Evolutionary conservation across 1,284 basidiomycete genomes (phyloP).

Genomic region (Sporisorium iseilematis-ciliati): DNA sequence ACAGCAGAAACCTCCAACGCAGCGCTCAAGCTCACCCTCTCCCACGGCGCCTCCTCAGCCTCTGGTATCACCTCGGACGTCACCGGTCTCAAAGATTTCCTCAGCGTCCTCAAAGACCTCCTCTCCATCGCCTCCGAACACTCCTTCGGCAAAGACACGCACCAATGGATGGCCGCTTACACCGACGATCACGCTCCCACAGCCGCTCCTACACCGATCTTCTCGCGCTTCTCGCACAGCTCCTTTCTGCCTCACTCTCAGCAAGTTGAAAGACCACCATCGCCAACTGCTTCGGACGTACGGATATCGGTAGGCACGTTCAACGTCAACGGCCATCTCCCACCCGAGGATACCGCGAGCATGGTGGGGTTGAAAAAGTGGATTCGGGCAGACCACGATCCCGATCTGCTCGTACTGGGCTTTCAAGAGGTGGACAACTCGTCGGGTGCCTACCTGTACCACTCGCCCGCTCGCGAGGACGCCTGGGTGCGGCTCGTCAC

Average conservation of each 20-base stretch:
- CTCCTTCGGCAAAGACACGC: slow-evolving; percentile 19
- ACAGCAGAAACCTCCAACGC: slow-evolving; percentile 17
- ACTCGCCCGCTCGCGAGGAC: slow-evolving; percentile 45
- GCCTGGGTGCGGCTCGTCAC: slow-evolving; percentile 34
- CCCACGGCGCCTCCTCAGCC: slow-evolving; percentile 12
- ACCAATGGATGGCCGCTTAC: slow-evolving; percentile 38
- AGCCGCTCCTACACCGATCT: slow-evolving; percentile 20
- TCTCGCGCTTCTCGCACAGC: slow-evolving; percentile 48
- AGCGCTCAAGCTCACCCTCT: slow-evolving; percentile 29
- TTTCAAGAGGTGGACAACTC: slow-evolving; percentile 58
- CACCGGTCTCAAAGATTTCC: slow-evolving; percentile 44
- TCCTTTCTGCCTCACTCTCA: slow-evolving; percentile 19
- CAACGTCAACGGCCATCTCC: slow-evolving; percentile 43
- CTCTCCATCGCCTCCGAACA: slow-evolving; percentile 33
- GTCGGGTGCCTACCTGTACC: slow-evolving; percentile 52
- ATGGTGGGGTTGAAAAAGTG: slow-evolving; percentile 44
- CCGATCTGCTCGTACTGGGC: slow-evolving; percentile 50
- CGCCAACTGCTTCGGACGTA: slow-evolving; percentile 46
- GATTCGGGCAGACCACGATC: slow-evolving; percentile 46
- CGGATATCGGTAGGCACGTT: slow-evolving; percentile 44
- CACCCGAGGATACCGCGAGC: slow-evolving; percentile 18
- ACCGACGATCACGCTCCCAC: slow-evolving; percentile 19
- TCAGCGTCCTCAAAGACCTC: slow-evolving; percentile 46
- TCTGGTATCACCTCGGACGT: slow-evolving; percentile 38
- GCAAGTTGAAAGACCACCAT: slow-evolving; percentile 16